phyloP scores from a whole-genome alignment of 2,329 filamentous ascomycete genomes.

The Diaporthe aspalathi region DNA sequence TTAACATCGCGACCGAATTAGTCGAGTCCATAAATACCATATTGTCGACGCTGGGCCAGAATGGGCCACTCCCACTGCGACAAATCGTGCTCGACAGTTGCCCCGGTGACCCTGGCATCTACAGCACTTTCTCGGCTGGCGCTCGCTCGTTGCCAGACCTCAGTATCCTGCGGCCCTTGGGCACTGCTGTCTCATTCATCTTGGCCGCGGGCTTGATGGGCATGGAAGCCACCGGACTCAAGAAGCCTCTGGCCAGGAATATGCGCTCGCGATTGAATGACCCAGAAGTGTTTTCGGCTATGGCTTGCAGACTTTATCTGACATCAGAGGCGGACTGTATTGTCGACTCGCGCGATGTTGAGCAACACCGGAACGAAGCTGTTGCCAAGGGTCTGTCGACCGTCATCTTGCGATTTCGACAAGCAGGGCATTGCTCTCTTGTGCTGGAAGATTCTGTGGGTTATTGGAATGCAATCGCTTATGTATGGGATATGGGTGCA shows the following conservation, averaged over 20 bases:
- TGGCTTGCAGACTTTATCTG: slow-evolving; percentile 34
- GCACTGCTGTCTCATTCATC: slow-evolving; percentile 21
- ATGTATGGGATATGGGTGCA: slow-evolving; percentile 18
- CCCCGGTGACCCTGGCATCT: slow-evolving; percentile 30
- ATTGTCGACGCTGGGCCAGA: slow-evolving; percentile 5
- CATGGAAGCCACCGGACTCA: slow-evolving; percentile 29
- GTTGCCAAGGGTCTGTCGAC: slow-evolving; percentile 20
- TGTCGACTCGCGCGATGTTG: slow-evolving; percentile 19
- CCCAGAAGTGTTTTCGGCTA: slow-evolving; percentile 20
- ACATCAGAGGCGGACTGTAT: slow-evolving; percentile 32
- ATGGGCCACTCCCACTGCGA: slow-evolving; percentile 25
- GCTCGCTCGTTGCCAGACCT: slow-evolving; percentile 19
- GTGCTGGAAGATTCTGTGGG: slow-evolving; percentile 26
- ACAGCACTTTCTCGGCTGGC: slow-evolving; percentile 25
- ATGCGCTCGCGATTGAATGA: slow-evolving; percentile 32
- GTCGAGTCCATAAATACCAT: slow-evolving; percentile 33
- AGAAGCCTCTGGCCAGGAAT: slow-evolving; percentile 11
- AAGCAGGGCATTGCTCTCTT: slow-evolving; percentile 34
- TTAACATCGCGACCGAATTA: slow-evolving; percentile 33
- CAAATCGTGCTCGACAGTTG: slow-evolving; percentile 37
- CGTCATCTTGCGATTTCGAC: slow-evolving; percentile 16
- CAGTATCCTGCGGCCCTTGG: slow-evolving; percentile 25
- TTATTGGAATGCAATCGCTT: slow-evolving; percentile 34
- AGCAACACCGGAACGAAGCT: slow-evolving; percentile 27
- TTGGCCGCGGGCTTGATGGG: slow-evolving; percentile 20